Conservation (phyloP, 306 rosid genomes). For the Sechiopsis laciniata region DNA sequence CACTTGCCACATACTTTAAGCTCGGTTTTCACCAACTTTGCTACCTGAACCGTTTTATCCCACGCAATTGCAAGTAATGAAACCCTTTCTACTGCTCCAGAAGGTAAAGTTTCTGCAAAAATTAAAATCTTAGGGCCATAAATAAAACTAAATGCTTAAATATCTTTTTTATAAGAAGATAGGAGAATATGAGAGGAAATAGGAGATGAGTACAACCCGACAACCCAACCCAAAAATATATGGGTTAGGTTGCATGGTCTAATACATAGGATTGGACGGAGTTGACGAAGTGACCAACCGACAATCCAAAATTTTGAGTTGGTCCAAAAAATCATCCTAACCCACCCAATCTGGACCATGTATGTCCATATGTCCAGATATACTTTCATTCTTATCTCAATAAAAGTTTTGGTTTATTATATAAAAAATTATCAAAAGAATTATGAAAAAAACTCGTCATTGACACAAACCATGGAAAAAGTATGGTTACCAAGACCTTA, state of each 20-base stretch:
- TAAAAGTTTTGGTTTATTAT: no score
- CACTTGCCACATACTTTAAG: slow-evolving; percentile 70
- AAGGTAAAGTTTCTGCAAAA: slow-evolving; percentile 45
- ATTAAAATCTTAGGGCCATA: slow-evolving; percentile 17
- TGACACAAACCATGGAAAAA: background rate
- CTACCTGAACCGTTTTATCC: slow-evolving; percentile 91
- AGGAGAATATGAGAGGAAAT: background rate
- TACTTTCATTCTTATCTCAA: no score
- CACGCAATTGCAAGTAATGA: slow-evolving; percentile 94
- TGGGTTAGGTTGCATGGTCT: no score
- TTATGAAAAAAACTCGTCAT: background rate
- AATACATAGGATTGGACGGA: no score
- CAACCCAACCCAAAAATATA: no score
- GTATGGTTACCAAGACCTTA: background rate
- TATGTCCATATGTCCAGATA: no score
- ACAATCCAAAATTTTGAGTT: no score
- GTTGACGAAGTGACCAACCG: no score
- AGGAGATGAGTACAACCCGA: no score
- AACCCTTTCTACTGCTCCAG: slow-evolving; percentile 64
- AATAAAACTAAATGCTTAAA: slow-evolving; percentile 21
- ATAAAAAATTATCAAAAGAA: background rate
- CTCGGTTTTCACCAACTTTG: slow-evolving; percentile 77
- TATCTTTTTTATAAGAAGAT: background rate
- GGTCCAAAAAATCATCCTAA: no score
- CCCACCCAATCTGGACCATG: no score